Evolutionary conservation across 2,329 filamentous ascomycete species (phyloP).

Genomic region (Exophiala mesophila): DNA sequence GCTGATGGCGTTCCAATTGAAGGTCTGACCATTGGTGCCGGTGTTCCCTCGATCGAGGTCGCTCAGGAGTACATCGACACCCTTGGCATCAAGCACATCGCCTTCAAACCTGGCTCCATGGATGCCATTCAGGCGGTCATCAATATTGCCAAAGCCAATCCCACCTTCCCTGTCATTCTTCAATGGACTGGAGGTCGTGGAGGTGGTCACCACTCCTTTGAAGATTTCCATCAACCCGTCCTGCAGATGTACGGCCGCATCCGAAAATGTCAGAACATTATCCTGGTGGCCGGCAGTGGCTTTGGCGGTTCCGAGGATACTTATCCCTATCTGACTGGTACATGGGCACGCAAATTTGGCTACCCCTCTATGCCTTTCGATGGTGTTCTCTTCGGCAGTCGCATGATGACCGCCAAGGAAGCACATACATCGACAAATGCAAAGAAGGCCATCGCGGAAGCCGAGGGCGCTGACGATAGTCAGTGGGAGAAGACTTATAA

Average conservation of each 20-base stretch:
- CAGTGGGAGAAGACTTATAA: constrained; percentile 95
- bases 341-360: constrained; percentile 80
- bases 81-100: constrained; percentile 84
- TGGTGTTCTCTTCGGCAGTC: constrained; percentile 82
- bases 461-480: constrained; percentile 71
- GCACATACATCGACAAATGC: constrained; percentile 80
- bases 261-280: constrained; percentile 77
- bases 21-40: constrained; percentile 85
- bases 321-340: constrained; percentile 84
- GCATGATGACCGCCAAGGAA: constrained; percentile 93
- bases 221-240: constrained; percentile 91
- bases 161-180: constrained; percentile 83
- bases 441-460: constrained; percentile 85
- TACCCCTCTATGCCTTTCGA: constrained; percentile 94
- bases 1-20: constrained; percentile 86
- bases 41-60: constrained; percentile 88
- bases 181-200: constrained; percentile 95
- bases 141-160: constrained; percentile 91
- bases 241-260: constrained; percentile 88
- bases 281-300: constrained; percentile 83
- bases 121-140: constrained; percentile 86
- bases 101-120: constrained; percentile 87
- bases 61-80: constrained; percentile 93
- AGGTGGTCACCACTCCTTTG: constrained; percentile 89
- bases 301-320: constrained; percentile 88